A percentile compares a stretch with the other conserved stretches of the same genome.
These are phyloP conservation scores for Xylaria cubensis DNA, from an alignment of 495 filamentous ascomycete species.

Conservation along the genomic window DNA sequence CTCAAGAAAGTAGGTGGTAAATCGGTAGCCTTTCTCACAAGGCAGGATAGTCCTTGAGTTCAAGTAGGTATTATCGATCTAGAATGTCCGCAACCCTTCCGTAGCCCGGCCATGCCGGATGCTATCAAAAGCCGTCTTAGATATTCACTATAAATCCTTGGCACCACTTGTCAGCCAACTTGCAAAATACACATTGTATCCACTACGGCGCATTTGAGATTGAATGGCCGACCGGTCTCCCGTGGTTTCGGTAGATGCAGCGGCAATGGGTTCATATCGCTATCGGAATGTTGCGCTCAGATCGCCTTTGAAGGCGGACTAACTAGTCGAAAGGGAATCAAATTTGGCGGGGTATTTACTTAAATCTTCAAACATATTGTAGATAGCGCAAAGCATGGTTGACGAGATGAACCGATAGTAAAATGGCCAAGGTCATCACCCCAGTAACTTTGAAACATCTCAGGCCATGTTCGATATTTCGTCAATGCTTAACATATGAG, in stretches of 20 bases:
- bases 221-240: not conserved
- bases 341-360: constrained; percentile 1
- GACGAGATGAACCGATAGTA: not conserved
- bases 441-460: constrained; percentile 23
- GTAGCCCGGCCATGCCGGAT: constrained; percentile 13
- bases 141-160: not conserved
- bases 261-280: constrained; percentile 1
- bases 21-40: constrained; percentile 3
- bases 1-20: not conserved
- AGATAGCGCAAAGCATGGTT: not conserved
- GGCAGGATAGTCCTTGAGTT: not conserved
- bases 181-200: not conserved
- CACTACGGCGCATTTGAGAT: not conserved
- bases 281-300: not conserved
- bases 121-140: not conserved
- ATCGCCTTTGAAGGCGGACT: constrained; percentile 1
- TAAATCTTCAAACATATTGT: not conserved
- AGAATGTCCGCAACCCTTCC: not conserved
- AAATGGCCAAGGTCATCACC: constrained; percentile 15
- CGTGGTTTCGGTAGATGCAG: constrained; percentile 20
- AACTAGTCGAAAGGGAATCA: not conserved
- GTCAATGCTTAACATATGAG: constrained; percentile 10
- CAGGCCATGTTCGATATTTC: not conserved
- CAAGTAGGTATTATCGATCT: not conserved
- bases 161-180: not conserved